Percentiles rank a stretch among this genome's conserved stretches.
Evolutionary conservation across 176 grass and related monocot species (phyloP).

Genomic region (Carex parvula): DNA sequence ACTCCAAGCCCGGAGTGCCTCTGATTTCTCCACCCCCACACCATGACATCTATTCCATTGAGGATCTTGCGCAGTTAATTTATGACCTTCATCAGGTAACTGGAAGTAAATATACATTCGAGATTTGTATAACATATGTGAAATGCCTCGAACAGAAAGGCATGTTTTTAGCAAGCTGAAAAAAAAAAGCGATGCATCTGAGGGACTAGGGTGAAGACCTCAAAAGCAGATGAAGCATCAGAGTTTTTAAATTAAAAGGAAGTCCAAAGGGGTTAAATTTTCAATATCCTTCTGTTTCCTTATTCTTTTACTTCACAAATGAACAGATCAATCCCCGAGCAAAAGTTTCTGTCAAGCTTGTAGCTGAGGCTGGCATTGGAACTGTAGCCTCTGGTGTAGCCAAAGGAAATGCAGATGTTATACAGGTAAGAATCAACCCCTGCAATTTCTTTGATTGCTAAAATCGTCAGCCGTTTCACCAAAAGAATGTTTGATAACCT

Average conservation of each 20-base stretch:
- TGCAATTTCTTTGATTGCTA: background rate
- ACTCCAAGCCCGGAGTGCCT: slow-evolving; percentile 98
- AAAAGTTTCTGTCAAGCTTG: slow-evolving; percentile 98
- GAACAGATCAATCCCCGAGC: slow-evolving; percentile 92
- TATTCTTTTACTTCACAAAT: background rate
- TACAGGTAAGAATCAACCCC: slow-evolving; percentile 57
- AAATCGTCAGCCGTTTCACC: background rate
- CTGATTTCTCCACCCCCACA: slow-evolving; percentile 98
- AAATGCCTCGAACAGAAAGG: background rate
- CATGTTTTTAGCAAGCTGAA: background rate
- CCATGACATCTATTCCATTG: slow-evolving; percentile 99
- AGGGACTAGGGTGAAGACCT: background rate
- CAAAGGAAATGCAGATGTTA: slow-evolving; percentile 93
- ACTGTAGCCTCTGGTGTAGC: slow-evolving; percentile 99
- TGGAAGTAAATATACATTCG: background rate
- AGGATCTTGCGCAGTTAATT: slow-evolving; percentile 99
- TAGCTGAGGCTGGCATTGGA: slow-evolving; percentile 96
- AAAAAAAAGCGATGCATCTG: background rate
- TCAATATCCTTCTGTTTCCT: background rate
- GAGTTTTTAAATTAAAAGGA: background rate
- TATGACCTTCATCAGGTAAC: slow-evolving; percentile 99
- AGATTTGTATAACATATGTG: background rate
- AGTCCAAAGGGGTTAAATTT: background rate
- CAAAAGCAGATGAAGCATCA: background rate
- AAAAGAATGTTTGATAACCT: background rate